Percentiles rank a stretch among this genome's conserved stretches.
Evolutionary conservation across 2,329 filamentous ascomycete species (phyloP).

Genomic region (Ophiostoma novo-ulmi): DNA sequence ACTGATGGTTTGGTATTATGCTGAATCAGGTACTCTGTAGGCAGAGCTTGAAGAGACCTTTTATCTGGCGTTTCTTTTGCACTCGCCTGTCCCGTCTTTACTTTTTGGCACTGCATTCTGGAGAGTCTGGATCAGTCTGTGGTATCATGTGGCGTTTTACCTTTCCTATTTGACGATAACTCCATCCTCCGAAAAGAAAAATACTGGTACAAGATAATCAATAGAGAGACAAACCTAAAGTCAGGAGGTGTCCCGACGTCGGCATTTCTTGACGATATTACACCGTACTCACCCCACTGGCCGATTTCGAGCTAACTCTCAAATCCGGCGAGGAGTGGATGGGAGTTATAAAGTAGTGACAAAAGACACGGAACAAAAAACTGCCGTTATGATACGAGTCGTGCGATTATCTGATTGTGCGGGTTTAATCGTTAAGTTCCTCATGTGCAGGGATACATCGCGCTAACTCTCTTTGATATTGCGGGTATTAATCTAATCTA

Average conservation of each 20-base stretch:
- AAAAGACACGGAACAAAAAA: neutral
- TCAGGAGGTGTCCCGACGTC: neutral
- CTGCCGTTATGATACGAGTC: neutral
- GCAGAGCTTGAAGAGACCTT: too few relatives aligned
- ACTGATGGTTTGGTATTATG: too few relatives aligned
- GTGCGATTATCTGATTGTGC: constrained; percentile 4
- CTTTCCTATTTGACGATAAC: neutral
- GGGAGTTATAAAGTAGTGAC: neutral
- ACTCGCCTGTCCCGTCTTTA: neutral
- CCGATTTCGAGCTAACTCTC: neutral
- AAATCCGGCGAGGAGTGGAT: neutral
- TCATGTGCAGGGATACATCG: neutral
- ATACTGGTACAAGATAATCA: neutral
- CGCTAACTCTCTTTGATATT: neutral
- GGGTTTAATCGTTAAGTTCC: neutral
- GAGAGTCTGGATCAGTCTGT: neutral
- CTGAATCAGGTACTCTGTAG: too few relatives aligned
- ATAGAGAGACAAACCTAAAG: neutral
- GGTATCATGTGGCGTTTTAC: neutral
- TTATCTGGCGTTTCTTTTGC: neutral
- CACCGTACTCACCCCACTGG: neutral
- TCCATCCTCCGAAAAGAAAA: neutral
- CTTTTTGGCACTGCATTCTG: neutral
- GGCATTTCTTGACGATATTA: neutral
- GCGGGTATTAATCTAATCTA: constrained; percentile 27